phyloP scores from a whole-genome alignment of 2,329 filamentous ascomycete genomes.

The Phyllosticta citriasiana region DNA sequence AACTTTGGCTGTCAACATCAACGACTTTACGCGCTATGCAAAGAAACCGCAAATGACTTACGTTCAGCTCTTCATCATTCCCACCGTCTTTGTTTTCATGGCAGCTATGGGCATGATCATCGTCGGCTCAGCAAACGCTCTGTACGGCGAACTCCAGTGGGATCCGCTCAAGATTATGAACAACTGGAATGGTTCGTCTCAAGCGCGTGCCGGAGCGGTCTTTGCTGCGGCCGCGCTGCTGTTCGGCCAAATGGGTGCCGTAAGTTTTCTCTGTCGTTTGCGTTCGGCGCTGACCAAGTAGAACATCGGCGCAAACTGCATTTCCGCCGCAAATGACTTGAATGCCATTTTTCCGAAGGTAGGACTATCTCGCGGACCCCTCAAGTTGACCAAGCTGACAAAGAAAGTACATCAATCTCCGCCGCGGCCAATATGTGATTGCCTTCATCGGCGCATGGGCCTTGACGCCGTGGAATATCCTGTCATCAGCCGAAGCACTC shows the following conservation, averaged over 20 bases:
- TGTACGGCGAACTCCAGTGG: slow-evolving; percentile 15
- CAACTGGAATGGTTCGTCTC: slow-evolving; percentile 14
- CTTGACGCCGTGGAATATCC: slow-evolving; percentile 11
- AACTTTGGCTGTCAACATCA: slow-evolving; percentile 14
- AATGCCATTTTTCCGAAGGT: slow-evolving; percentile 6
- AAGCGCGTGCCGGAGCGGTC: slow-evolving; percentile 15
- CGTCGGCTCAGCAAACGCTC: slow-evolving; percentile 14
- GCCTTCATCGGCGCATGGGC: slow-evolving; percentile 12
- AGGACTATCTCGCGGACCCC: background rate
- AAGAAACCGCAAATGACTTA: slow-evolving; percentile 18
- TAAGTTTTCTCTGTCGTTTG: slow-evolving; percentile 10
- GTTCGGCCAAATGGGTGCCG: background rate
- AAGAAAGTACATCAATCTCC: slow-evolving; percentile 4
- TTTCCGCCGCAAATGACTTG: slow-evolving; percentile 15
- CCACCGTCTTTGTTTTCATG: slow-evolving; percentile 20
- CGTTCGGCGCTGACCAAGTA: slow-evolving; percentile 10
- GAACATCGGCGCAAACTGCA: slow-evolving; percentile 17
- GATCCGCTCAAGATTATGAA: slow-evolving; percentile 17
- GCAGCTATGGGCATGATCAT: slow-evolving; percentile 20
- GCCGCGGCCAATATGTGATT: slow-evolving; percentile 11
- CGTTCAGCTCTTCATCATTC: slow-evolving; percentile 27
- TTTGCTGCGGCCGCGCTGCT: background rate
- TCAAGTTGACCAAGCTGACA: background rate
- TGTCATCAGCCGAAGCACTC: slow-evolving; percentile 10
- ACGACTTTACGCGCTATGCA: slow-evolving; percentile 14